Percentiles rank a stretch among this genome's conserved stretches.
phyloP scores from a whole-genome alignment of 2,329 filamentous ascomycete genomes.

The Zasmidium cellare region DNA sequence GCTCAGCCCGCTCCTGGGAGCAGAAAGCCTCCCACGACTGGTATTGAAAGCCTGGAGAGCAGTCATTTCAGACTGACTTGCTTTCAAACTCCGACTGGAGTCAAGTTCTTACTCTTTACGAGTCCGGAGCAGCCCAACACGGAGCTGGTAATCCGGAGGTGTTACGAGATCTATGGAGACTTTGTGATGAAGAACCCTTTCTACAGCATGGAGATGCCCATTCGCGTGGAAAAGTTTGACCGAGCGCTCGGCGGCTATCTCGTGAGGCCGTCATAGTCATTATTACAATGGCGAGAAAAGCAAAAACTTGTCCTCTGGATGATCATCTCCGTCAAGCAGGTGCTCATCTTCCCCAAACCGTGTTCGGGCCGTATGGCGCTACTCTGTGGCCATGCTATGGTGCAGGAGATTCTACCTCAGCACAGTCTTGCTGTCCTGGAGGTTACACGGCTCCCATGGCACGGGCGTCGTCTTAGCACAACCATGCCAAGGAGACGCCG shows the following conservation, averaged over 20 bases:
- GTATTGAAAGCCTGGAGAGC: conserved; percentile 89
- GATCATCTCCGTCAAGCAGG: no score
- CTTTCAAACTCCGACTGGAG: conserved; percentile 91
- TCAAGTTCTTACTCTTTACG: conserved; percentile 94
- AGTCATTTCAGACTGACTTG: conserved; percentile 95
- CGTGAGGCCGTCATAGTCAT: conserved; percentile 30
- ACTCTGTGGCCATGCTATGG: no score
- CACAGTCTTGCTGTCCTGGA: no score
- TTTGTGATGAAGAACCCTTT: conserved; percentile 99
- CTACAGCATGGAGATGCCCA: conserved; percentile 96
- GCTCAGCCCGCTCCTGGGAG: conserved; percentile 30
- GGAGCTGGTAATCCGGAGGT: conserved; percentile 76
- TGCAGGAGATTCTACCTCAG: no score
- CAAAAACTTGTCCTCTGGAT: no score
- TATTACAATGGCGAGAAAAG: no score
- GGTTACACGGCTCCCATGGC: neutral
- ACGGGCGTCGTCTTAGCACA: neutral
- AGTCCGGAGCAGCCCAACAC: conserved; percentile 85
- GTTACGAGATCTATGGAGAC: conserved; percentile 94
- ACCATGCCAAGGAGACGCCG: neutral
- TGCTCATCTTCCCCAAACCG: no score
- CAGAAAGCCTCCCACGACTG: conserved; percentile 62
- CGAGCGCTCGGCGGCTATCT: conserved; percentile 51
- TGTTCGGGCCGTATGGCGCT: no score
- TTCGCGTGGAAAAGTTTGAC: conserved; percentile 94